Conservation (phyloP, 176 grass and related monocot species). For the Oryza officinalis region DNA sequence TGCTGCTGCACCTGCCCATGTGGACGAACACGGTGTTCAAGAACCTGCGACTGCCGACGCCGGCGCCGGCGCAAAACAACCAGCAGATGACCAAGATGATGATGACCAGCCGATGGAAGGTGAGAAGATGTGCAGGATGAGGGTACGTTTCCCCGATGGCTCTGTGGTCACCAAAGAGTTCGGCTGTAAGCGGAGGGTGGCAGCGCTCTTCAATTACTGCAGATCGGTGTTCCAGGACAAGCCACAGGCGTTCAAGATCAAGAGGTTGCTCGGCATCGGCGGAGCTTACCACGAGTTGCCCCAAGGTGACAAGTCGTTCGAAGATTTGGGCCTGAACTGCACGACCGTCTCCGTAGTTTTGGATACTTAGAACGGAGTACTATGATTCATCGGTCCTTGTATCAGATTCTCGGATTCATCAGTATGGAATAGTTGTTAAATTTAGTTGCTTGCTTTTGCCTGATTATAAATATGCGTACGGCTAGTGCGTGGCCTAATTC, state of each 20-base stretch:
- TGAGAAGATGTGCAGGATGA: slow-evolving; percentile 44
- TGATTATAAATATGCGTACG: not conserved
- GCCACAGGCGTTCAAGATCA: slow-evolving; percentile 20
- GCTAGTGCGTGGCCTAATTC: not conserved
- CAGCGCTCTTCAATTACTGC: slow-evolving; percentile 34
- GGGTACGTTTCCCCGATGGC: slow-evolving; percentile 37
- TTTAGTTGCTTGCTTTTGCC: not conserved
- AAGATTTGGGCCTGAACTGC: slow-evolving; percentile 23
- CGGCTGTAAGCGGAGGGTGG: not conserved
- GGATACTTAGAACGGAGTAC: too few species aligned
- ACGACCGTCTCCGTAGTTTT: not conserved
- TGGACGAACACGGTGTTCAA: not conserved
- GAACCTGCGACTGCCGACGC: not conserved
- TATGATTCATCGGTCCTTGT: too few species aligned
- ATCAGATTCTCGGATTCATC: too few species aligned
- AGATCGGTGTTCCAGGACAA: not conserved
- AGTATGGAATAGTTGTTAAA: too few species aligned
- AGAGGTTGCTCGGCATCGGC: slow-evolving; percentile 1
- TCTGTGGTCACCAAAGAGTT: slow-evolving; percentile 30
- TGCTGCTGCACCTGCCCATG: not conserved
- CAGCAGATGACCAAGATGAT: not conserved
- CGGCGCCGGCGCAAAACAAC: not conserved
- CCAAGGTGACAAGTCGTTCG: not conserved
- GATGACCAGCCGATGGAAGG: slow-evolving; percentile 36
- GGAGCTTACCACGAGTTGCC: not conserved